Conservation (phyloP, 2,329 filamentous ascomycete genomes). For the Aspergillus ustus region DNA sequence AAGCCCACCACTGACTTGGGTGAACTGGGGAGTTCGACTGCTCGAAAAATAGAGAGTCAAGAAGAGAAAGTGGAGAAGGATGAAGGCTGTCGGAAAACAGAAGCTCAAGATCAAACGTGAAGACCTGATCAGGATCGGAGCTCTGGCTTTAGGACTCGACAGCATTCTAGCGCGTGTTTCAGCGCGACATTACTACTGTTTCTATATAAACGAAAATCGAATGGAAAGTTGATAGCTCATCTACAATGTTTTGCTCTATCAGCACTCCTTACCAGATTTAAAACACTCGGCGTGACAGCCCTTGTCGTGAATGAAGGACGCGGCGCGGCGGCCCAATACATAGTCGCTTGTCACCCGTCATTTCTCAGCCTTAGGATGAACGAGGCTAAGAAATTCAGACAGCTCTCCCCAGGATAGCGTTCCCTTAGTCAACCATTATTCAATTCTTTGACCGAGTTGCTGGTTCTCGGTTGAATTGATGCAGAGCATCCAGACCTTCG, state of each 20-base stretch:
- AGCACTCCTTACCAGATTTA: not conserved
- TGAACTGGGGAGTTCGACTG: not conserved
- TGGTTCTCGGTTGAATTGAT: conserved; percentile 12
- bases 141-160: not conserved
- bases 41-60: not conserved
- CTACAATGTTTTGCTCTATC: not conserved
- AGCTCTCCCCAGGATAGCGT: not conserved
- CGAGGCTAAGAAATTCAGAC: not conserved
- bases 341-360: not conserved
- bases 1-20: not conserved
- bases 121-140: not conserved
- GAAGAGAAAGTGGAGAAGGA: not conserved
- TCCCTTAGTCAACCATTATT: not conserved
- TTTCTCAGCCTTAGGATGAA: not conserved
- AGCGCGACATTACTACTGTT: not conserved
- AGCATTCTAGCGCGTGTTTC: not conserved
- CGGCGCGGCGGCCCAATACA: too few relatives aligned
- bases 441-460: not conserved
- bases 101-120: not conserved
- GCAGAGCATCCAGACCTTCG: conserved; percentile 6
- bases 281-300: not conserved
- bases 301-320: not conserved
- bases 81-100: not conserved
- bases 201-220: not conserved
- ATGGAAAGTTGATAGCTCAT: not conserved